Conservation (phyloP, 2,329 filamentous ascomycete genomes). For the Pyrenochaeta sp. region DNA sequence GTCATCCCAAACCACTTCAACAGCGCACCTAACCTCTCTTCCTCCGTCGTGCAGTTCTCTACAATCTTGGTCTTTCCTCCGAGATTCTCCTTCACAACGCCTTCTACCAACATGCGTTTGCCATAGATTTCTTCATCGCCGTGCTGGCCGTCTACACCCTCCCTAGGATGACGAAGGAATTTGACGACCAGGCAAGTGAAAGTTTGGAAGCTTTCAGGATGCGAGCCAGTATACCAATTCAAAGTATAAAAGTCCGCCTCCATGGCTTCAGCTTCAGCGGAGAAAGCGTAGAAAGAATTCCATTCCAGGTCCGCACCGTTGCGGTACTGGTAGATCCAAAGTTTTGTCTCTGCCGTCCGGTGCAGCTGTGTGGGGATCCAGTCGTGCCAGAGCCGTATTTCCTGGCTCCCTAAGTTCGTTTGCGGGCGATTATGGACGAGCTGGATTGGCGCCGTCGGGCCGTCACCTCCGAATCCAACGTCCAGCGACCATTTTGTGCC, state of each 20-base stretch:
- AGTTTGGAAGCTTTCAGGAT: slow-evolving; percentile 45
- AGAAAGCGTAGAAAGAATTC: slow-evolving; percentile 56
- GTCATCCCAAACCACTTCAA: slow-evolving; percentile 52
- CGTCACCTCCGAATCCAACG: slow-evolving; percentile 71
- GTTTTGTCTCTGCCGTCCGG: slow-evolving; percentile 49
- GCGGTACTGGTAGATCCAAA: slow-evolving; percentile 71
- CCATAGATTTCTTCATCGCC: slow-evolving; percentile 44
- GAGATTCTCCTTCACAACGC: slow-evolving; percentile 55
- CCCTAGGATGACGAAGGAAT: slow-evolving; percentile 40
- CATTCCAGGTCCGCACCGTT: slow-evolving; percentile 48
- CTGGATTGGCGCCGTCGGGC: slow-evolving; percentile 65
- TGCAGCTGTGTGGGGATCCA: slow-evolving; percentile 58
- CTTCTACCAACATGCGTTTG: slow-evolving; percentile 53
- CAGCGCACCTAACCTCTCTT: slow-evolving; percentile 50
- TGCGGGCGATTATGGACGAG: slow-evolving; percentile 55
- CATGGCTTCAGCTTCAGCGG: slow-evolving; percentile 49
- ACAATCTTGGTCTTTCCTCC: slow-evolving; percentile 52
- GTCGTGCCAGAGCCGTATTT: slow-evolving; percentile 63
- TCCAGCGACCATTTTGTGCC: slow-evolving; percentile 64
- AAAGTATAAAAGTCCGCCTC: slow-evolving; percentile 52
- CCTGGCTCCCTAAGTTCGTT: slow-evolving; percentile 63
- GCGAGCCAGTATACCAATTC: slow-evolving; percentile 48
- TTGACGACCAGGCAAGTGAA: slow-evolving; percentile 48
- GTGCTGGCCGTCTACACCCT: slow-evolving; percentile 37
- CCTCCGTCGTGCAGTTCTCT: slow-evolving; percentile 50